Evolutionary conservation across 2,329 filamentous ascomycete genomes (phyloP).

Genomic region (Beauveria brongniartii): DNA sequence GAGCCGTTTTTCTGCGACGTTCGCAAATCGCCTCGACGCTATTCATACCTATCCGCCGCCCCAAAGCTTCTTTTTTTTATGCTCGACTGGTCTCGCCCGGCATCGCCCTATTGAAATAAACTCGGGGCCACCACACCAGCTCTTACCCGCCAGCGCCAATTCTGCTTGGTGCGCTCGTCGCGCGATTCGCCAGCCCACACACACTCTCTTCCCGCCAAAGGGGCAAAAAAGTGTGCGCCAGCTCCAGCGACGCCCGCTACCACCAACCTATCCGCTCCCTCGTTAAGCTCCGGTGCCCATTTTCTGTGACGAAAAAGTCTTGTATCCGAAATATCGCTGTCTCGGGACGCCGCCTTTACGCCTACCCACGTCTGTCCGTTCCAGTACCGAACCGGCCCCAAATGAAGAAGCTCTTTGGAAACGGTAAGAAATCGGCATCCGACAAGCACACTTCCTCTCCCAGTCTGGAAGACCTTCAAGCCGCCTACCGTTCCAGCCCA

Average conservation of each 20-base stretch:
- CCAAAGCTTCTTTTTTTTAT: conserved; percentile 4
- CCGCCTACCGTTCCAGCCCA: conserved; percentile 27
- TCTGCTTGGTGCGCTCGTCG: background rate
- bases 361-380: conserved; percentile 7
- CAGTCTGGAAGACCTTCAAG: conserved; percentile 30
- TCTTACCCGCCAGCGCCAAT: background rate
- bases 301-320: conserved; percentile 5
- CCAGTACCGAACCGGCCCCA: conserved; percentile 20
- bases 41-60: background rate
- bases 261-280: background rate
- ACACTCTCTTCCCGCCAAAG: conserved; percentile 1
- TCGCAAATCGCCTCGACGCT: background rate
- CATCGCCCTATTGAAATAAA: conserved; percentile 6
- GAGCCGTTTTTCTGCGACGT: background rate
- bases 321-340: conserved; percentile 10
- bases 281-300: background rate
- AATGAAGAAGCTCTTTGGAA: conserved; percentile 46
- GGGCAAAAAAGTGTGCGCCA: conserved; percentile 5
- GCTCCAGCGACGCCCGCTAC: background rate
- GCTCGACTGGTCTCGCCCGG: background rate
- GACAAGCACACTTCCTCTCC: conserved; percentile 28
- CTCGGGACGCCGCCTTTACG: conserved; percentile 10
- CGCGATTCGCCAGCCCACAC: conserved; percentile 7
- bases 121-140: background rate
- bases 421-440: conserved; percentile 33